A percentile compares a stretch with the other conserved stretches of the same genome.
Evolutionary conservation across 345 rosid genomes (phyloP).

Genomic region (Streptanthus diversifolius): DNA sequence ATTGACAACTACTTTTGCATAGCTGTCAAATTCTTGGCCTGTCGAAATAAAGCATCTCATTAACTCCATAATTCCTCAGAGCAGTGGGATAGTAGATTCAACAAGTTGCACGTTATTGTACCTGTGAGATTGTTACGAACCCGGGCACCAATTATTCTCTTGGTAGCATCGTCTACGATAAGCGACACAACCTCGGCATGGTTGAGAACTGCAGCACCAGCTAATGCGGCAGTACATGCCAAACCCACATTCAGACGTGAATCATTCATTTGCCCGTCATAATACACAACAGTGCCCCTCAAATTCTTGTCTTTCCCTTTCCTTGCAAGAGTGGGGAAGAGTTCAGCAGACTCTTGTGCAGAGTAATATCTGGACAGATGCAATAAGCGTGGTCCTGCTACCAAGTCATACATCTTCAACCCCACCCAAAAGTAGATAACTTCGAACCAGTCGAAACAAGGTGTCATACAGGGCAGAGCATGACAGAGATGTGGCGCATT

Average conservation of each 20-base stretch:
- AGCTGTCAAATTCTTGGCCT: slow-evolving; percentile 82
- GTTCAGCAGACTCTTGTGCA: slow-evolving; percentile 70
- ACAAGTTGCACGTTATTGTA: slow-evolving; percentile 21
- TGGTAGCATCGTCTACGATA: slow-evolving; percentile 56
- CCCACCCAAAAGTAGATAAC: slow-evolving; percentile 92
- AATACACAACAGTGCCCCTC: slow-evolving; percentile 92
- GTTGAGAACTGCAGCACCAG: slow-evolving; percentile 94
- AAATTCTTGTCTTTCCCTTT: slow-evolving; percentile 60
- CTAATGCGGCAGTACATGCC: slow-evolving; percentile 86
- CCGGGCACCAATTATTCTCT: slow-evolving; percentile 71
- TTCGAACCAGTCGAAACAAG: slow-evolving; percentile 96
- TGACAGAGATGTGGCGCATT: slow-evolving; percentile 96
- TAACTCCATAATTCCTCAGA: neutral
- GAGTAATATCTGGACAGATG: slow-evolving; percentile 93
- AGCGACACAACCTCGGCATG: slow-evolving; percentile 89
- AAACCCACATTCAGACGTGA: slow-evolving; percentile 83
- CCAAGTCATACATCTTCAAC: slow-evolving; percentile 93
- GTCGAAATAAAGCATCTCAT: slow-evolving; percentile 16
- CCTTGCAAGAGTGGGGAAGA: slow-evolving; percentile 92
- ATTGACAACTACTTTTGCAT: slow-evolving; percentile 87
- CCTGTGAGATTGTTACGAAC: slow-evolving; percentile 86
- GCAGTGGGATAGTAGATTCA: neutral
- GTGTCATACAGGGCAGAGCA: slow-evolving; percentile 98
- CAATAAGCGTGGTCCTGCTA: slow-evolving; percentile 75
- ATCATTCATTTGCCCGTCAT: slow-evolving; percentile 99